phyloP scores from a whole-genome alignment of 2,329 filamentous ascomycete genomes.

The Sordariomycetes sp. region DNA sequence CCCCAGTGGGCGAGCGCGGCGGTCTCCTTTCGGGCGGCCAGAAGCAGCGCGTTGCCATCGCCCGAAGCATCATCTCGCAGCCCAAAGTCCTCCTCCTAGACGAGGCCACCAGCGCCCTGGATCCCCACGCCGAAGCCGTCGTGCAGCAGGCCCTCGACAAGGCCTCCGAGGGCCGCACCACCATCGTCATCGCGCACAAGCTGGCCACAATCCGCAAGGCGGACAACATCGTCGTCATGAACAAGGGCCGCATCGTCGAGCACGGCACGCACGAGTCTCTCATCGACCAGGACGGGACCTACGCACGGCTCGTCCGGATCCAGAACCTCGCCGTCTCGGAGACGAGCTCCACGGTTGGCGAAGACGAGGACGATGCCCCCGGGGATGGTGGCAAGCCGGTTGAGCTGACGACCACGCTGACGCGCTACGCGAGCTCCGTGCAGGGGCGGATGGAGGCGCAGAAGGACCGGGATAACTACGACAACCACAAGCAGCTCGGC shows the following conservation, averaged over 20 bases:
- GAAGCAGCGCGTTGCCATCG: slow-evolving; percentile 56
- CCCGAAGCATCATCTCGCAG: slow-evolving; percentile 53
- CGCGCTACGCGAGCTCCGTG: slow-evolving; percentile 13
- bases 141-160: slow-evolving; percentile 47
- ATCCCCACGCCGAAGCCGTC: slow-evolving; percentile 32
- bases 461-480: slow-evolving; percentile 24
- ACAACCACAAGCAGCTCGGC: slow-evolving; percentile 18
- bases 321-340: slow-evolving; percentile 23
- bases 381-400: slow-evolving; percentile 8
- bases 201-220: slow-evolving; percentile 49
- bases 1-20: slow-evolving; percentile 52
- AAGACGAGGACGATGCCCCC: slow-evolving; percentile 3
- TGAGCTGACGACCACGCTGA: background rate
- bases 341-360: background rate
- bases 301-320: slow-evolving; percentile 36
- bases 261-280: slow-evolving; percentile 51
- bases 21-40: slow-evolving; percentile 58
- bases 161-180: slow-evolving; percentile 45
- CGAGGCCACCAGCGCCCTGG: slow-evolving; percentile 54
- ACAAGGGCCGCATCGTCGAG: slow-evolving; percentile 47
- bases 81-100: slow-evolving; percentile 56
- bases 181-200: slow-evolving; percentile 54
- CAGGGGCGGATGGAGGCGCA: slow-evolving; percentile 18
- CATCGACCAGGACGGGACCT: slow-evolving; percentile 33
- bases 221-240: slow-evolving; percentile 55